Base-by-base conservation (phyloP, 257 asterid genomes). In the Salvia splendens region DNA sequence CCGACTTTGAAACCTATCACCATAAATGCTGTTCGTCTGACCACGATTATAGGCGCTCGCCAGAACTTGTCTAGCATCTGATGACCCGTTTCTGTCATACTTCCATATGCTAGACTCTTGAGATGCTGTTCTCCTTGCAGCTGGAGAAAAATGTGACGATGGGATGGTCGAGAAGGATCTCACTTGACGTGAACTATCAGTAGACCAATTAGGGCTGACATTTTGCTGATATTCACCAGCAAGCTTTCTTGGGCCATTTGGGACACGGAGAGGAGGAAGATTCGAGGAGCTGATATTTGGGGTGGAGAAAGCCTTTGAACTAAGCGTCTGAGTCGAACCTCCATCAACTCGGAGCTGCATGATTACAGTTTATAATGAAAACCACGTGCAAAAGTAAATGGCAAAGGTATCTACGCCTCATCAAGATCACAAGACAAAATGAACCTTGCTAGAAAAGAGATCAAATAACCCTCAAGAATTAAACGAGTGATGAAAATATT, bases 301-400 rank as follows among this genome's bases (percentile, higher is more conserved):
- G 72, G 83, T 54, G 14, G 89, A 74, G 64, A 79, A 63, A 71
- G 91, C 80, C 77, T 80, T 84, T 30, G 96, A 81, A 71, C 72
- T 80, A 51, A 74, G 64, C 64, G 79, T 83, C 30, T 24, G 30
- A 24, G 30, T 24, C 74, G 86, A 71, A 55, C 85, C 92, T 76
- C 79, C 83, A 73, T 85, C 95, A 54, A 81, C 87, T 77, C 84
- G 96, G 73, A 82, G 93, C 92, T 88, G 84, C 80, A 76, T 46
- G 30, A 55, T 60, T 64, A 55, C 16, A 69, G 30, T 35, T 65
- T 52, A 70, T 10, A 10, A 60, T 77, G 64, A 76, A 33, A 53
- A 60, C 33, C 4, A 46, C 8, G 20, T 43, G n/a, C 10, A 33
- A 11, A 45, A 56, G 30, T 24, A 24, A 24, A 24, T 24, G 30